Evolutionary conservation across 305 asterid genomes (phyloP).

Genomic region (Fraxinus dipetala): DNA sequence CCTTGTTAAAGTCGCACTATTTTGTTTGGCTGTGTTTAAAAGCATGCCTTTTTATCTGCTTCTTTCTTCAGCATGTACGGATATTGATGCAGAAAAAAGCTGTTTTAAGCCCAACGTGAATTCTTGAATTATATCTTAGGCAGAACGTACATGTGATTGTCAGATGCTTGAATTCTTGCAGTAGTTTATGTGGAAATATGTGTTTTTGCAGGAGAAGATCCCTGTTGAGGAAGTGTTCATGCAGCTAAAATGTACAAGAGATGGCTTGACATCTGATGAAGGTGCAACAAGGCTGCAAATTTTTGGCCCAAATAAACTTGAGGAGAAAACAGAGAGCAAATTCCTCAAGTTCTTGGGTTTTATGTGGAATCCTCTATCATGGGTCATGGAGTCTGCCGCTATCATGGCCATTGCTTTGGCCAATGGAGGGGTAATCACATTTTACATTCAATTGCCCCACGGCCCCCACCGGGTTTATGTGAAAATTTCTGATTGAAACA

Average conservation of each 20-base stretch:
- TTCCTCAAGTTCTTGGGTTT: slow-evolving; percentile 70
- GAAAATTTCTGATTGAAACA: not conserved
- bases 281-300: slow-evolving; percentile 57
- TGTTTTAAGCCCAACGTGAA: not conserved
- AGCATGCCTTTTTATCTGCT: not conserved
- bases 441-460: not conserved
- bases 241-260: slow-evolving; percentile 52
- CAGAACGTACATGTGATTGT: not conserved
- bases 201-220: slow-evolving; percentile 52
- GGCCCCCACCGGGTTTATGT: not conserved
- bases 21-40: not conserved
- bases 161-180: not conserved
- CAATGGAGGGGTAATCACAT: slow-evolving; percentile 62
- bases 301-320: slow-evolving; percentile 74
- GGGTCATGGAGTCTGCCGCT: slow-evolving; percentile 90
- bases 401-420: slow-evolving; percentile 83
- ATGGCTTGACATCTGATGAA: slow-evolving; percentile 56
- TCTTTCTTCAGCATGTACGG: not conserved
- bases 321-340: slow-evolving; percentile 74
- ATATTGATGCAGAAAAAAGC: not conserved
- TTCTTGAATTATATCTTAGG: not conserved
- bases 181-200: not conserved
- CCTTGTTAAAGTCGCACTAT: not conserved
- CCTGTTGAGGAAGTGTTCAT: slow-evolving; percentile 73
- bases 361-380: slow-evolving; percentile 90